A percentile compares a stretch with the other conserved stretches of the same genome.
These are phyloP conservation scores for Silene coronaria DNA, from an alignment of 179 eudicot genomes.

Conservation along the genomic window DNA sequence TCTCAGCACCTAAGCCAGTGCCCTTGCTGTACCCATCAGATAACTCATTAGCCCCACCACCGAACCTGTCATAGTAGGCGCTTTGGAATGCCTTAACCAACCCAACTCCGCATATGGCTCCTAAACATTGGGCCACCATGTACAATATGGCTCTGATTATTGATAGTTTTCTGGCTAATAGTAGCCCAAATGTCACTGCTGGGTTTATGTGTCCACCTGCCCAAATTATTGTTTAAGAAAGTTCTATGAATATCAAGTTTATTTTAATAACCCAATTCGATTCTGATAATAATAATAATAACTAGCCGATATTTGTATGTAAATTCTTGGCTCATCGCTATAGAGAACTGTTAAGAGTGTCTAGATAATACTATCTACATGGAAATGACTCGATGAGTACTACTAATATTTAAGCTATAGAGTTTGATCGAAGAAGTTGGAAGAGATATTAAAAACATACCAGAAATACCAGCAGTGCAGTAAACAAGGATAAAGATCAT, in stretches of 20 bases:
- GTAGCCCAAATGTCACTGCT: slow-evolving; percentile 54
- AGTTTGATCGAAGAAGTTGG: too few species aligned
- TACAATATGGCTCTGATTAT: slow-evolving; percentile 43
- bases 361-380: too few species aligned
- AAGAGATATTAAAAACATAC: too few species aligned
- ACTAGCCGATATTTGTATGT: too few species aligned
- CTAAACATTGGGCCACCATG: slow-evolving; percentile 54
- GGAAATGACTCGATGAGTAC: too few species aligned
- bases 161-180: slow-evolving; percentile 48
- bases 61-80: slow-evolving; percentile 32
- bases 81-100: slow-evolving; percentile 55
- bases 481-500: slow-evolving; percentile 70
- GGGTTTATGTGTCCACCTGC: slow-evolving; percentile 62
- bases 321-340: too few species aligned
- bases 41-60: slow-evolving; percentile 54
- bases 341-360: too few species aligned
- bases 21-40: slow-evolving; percentile 45
- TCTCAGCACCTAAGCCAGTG: slow-evolving; percentile 50
- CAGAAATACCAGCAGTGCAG: slow-evolving; percentile 68
- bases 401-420: too few species aligned
- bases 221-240: too few species aligned
- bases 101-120: slow-evolving; percentile 60
- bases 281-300: too few species aligned
- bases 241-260: too few species aligned
- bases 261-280: too few species aligned